These are phyloP conservation scores for Polyporus arcularius DNA, from an alignment of 768 basidiomycete species.

Conservation along the genomic window DNA sequence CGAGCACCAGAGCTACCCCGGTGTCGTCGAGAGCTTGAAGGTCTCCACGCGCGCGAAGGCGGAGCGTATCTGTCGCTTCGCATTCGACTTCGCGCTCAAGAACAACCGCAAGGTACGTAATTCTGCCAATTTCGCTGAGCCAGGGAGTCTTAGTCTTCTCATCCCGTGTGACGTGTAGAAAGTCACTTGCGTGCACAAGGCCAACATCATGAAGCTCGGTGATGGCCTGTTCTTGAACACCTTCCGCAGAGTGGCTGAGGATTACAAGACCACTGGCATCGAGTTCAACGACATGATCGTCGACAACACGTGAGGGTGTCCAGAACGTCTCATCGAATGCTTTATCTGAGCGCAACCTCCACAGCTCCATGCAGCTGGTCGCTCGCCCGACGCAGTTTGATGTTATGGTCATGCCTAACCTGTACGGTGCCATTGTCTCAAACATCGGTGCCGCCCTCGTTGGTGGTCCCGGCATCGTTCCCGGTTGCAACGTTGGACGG, in stretches of 20 bases:
- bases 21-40: constrained; percentile 98
- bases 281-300: constrained; percentile 98
- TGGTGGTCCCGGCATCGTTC: constrained; percentile 96
- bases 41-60: constrained; percentile 94
- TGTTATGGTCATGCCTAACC: constrained; percentile 99
- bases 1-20: constrained; percentile 97
- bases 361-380: constrained; percentile 96
- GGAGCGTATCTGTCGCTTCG: constrained; percentile 95
- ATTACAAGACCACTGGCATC: constrained; percentile 92
- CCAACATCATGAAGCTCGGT: constrained; percentile 99
- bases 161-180: constrained; percentile 53
- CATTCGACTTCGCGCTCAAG: constrained; percentile 98
- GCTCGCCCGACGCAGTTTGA: constrained; percentile 96
- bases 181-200: constrained; percentile 99
- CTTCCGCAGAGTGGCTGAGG: constrained; percentile 94
- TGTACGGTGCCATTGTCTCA: constrained; percentile 96
- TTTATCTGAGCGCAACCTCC: constrained; percentile 1
- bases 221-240: constrained; percentile 99
- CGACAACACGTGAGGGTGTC: constrained; percentile 81
- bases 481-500: constrained; percentile 96
- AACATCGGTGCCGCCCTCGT: constrained; percentile 99
- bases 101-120: constrained; percentile 88
- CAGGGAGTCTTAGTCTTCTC: background rate
- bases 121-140: background rate
- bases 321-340: background rate